Percentiles rank a stretch among this genome's conserved stretches.
These are phyloP conservation scores for Thelephora ganbajun DNA, from an alignment of 768 basidiomycete genomes.

Conservation along the genomic window DNA sequence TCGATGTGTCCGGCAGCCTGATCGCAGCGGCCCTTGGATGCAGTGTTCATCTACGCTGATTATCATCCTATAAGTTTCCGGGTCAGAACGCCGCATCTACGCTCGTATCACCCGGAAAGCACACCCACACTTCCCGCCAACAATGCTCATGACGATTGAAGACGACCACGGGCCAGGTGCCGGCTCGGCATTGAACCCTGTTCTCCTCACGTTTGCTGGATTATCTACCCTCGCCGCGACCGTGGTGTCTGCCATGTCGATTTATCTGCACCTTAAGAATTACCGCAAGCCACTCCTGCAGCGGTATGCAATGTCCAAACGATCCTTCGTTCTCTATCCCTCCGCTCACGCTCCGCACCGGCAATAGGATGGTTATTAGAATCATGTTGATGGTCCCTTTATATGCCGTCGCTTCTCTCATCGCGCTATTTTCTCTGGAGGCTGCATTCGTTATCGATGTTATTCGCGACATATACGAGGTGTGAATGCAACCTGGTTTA, in stretches of 20 bases:
- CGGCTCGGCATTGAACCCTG: constrained; percentile 30
- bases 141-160: too few species aligned
- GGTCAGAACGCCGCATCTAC: too few species aligned
- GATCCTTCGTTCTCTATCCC: not conserved
- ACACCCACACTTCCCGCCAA: not conserved
- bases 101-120: too few species aligned
- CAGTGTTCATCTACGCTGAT: too few species aligned
- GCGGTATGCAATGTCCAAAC: constrained; percentile 31
- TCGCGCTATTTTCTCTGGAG: constrained; percentile 24
- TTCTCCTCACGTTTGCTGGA: constrained; percentile 48
- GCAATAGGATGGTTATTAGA: constrained; percentile 69
- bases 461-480: constrained; percentile 92
- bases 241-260: constrained; percentile 55
- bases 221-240: constrained; percentile 58
- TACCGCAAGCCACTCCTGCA: constrained; percentile 75
- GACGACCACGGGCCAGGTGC: constrained; percentile 37
- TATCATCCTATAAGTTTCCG: too few species aligned
- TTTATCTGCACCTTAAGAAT: constrained; percentile 72
- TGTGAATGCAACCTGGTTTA: constrained; percentile 19
- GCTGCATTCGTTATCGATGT: constrained; percentile 95
- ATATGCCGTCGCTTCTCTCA: constrained; percentile 82
- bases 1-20: too few species aligned
- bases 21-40: too few species aligned
- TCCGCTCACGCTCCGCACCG: not conserved
- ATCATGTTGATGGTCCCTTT: constrained; percentile 97